Base-by-base conservation (phyloP, 257 asterid genomes). In the Solanum tacnaense region DNA sequence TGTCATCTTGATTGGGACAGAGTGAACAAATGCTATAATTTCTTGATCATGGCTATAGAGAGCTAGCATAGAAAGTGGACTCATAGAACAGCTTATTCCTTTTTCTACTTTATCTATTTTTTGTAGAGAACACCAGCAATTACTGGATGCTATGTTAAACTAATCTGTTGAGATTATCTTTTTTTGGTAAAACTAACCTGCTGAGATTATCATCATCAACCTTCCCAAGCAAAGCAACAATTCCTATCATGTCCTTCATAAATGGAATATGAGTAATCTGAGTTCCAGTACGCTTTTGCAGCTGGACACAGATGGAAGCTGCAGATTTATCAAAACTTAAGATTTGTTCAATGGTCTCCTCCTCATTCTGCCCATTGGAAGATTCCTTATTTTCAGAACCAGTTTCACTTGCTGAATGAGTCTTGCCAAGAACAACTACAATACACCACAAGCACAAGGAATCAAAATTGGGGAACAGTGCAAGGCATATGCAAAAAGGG, bases 151-250 rank as follows among this genome's bases (percentile, higher is more conserved):
- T 27, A 76, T 87, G 88, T 13, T 82, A 91, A 52, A 89, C 92
- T 72, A 90, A 95, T 23, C 75, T 68, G 21, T 34, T 68, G 75
- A 29, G 75, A 68, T 29, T 29, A 68, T 29, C 23, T 46, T 46
- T 46, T 46, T 46, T 46, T 0, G 56, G 20, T 46, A 46, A 46
- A 87, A 89, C 92, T 72, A 90, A 95, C 76, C 76, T 71, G 39
- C 76, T 71, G 76, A 71, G 76, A 71, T 71, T 71, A 71, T 31
- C n/a, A 9, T 71, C 76, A 1, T 71, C 76, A 31, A 71, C 39
- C n/a, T 88, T 93, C 84, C 97, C 98, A 87, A 96, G 98, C 56
- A 93, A 91, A 73, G 97, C 98, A 91, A 95, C 94, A 82, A 93
- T 41, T 82, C 99, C 98, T 11, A 94, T 76, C 91, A 94, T 93